These are phyloP conservation scores for Colletotrichum caudatum DNA, from an alignment of 2,329 filamentous ascomycete genomes.

Conservation along the genomic window DNA sequence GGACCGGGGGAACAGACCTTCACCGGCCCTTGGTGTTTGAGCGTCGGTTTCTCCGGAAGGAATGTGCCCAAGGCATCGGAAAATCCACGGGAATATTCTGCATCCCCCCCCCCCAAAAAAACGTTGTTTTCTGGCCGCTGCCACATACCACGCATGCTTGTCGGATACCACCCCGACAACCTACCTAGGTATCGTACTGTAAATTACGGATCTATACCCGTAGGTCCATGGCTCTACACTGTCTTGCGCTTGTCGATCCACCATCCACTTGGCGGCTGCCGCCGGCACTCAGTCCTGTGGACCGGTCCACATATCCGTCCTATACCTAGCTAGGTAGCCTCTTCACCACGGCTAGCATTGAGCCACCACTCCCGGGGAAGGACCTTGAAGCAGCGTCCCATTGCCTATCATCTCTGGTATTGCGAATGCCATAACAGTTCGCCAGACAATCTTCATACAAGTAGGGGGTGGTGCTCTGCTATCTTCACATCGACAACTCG, in stretches of 20 bases:
- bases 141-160: not conserved
- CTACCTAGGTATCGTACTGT: not conserved
- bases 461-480: not conserved
- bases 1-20: not conserved
- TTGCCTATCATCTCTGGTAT: not conserved
- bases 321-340: too few relatives aligned
- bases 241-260: not conserved
- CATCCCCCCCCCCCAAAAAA: constrained; percentile 21
- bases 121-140: not conserved
- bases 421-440: not conserved
- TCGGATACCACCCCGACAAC: not conserved
- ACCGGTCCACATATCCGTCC: not conserved
- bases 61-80: not conserved
- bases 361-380: not conserved
- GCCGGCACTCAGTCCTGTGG: not conserved
- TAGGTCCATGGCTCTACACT: not conserved
- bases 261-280: not conserved
- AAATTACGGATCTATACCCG: not conserved
- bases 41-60: constrained; percentile 6
- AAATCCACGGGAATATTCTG: not conserved
- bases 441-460: not conserved
- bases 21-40: not conserved
- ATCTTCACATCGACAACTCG: not conserved
- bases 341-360: not conserved
- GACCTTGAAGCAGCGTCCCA: not conserved